Conservation (phyloP, 1,284 basidiomycete genomes). For the Papiliotrema fonsecae region DNA sequence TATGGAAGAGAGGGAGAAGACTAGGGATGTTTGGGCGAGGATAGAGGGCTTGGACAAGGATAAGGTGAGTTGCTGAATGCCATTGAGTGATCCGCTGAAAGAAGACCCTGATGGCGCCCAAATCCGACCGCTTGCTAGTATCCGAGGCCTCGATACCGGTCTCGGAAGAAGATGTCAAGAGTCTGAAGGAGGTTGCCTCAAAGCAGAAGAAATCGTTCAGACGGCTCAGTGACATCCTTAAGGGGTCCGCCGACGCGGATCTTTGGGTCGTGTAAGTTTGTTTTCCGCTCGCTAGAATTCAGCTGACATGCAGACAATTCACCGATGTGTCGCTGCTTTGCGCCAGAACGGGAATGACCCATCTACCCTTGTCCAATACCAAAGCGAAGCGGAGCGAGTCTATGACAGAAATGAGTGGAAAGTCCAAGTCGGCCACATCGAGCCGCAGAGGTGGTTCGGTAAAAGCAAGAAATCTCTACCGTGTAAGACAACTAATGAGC, state of each 20-base stretch:
- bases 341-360: constrained; percentile 82
- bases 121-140: constrained; percentile 78
- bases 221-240: constrained; percentile 65
- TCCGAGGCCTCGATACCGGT: constrained; percentile 64
- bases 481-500: constrained; percentile 51
- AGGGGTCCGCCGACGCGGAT: constrained; percentile 60
- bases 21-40: constrained; percentile 86
- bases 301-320: constrained; percentile 56
- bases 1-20: constrained; percentile 90
- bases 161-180: constrained; percentile 41
- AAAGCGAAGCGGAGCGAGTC: constrained; percentile 47
- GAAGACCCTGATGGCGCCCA: constrained; percentile 67
- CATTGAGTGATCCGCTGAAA: not conserved
- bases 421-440: constrained; percentile 69
- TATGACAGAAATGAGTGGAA: constrained; percentile 49
- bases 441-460: constrained; percentile 51
- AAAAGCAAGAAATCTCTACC: constrained; percentile 83
- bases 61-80: constrained; percentile 52
- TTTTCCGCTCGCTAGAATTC: not conserved
- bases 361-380: constrained; percentile 63
- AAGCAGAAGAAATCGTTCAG: constrained; percentile 69
- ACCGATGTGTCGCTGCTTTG: constrained; percentile 92
- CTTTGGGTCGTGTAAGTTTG: constrained; percentile 70
- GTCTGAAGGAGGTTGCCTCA: constrained; percentile 46
- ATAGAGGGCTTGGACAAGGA: constrained; percentile 93